A percentile compares a stretch with the other conserved stretches of the same genome.
Conservation (phyloP, 1,284 basidiomycete genomes). For the Leccinum subfulvum region DNA sequence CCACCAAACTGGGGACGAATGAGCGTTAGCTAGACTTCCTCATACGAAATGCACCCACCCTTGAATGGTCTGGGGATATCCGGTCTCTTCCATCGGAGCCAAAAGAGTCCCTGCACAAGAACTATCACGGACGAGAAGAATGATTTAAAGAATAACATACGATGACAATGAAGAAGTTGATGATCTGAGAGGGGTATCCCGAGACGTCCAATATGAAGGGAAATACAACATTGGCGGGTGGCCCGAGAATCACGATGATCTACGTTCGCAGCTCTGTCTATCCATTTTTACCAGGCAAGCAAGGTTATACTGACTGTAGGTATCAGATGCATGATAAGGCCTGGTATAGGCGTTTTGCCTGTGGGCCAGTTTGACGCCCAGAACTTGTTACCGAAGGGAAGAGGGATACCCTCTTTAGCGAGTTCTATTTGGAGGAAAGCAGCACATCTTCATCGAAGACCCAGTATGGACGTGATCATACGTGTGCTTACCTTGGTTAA, state of each 20-base stretch:
- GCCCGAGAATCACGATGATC: constrained; percentile 49
- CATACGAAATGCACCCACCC: constrained; percentile 31
- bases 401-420: constrained; percentile 40
- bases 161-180: constrained; percentile 54
- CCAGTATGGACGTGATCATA: neutral
- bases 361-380: constrained; percentile 41
- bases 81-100: constrained; percentile 52
- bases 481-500: constrained; percentile 42
- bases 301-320: constrained; percentile 24
- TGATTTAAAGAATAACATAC: constrained; percentile 28
- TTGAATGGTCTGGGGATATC: constrained; percentile 53
- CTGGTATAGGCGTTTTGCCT: constrained; percentile 37
- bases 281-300: neutral
- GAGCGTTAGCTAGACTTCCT: neutral
- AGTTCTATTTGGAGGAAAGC: constrained; percentile 30
- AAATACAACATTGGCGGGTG: constrained; percentile 45
- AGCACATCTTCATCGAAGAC: neutral
- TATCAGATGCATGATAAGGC: constrained; percentile 36
- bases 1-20: constrained; percentile 46
- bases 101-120: constrained; percentile 50
- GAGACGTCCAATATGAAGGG: constrained; percentile 58
- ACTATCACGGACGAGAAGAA: neutral
- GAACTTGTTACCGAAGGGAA: constrained; percentile 39
- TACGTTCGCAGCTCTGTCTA: constrained; percentile 17
- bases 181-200: constrained; percentile 56